These are phyloP conservation scores for Purshia tridentata DNA, from an alignment of 306 rosid genomes.

Conservation along the genomic window DNA sequence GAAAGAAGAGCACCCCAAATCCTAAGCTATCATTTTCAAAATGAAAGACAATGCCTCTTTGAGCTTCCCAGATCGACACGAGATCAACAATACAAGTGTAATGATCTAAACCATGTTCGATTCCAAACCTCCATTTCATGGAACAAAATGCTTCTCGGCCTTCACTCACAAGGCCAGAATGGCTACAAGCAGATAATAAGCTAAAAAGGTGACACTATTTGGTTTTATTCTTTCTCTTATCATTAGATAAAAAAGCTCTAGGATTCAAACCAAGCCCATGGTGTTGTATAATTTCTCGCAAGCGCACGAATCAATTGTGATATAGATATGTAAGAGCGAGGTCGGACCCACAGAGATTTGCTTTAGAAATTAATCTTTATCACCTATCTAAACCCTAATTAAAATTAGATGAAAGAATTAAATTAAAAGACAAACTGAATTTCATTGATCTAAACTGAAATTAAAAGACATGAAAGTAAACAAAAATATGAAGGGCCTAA, in stretches of 20 bases:
- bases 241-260: constrained; percentile 39
- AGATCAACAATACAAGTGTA: constrained; percentile 13
- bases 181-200: constrained; percentile 60
- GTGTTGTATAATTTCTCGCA: too few species aligned
- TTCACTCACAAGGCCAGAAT: constrained; percentile 54
- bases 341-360: too few species aligned
- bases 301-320: too few species aligned
- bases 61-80: too few species aligned
- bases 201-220: constrained; percentile 54
- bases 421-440: too few species aligned
- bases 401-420: too few species aligned
- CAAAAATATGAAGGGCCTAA: too few species aligned
- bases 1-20: constrained; percentile 66
- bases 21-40: constrained; percentile 40
- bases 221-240: constrained; percentile 38
- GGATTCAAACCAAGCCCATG: constrained; percentile 48
- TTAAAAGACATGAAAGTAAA: too few species aligned
- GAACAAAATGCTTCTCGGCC: constrained; percentile 43
- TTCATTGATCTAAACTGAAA: too few species aligned
- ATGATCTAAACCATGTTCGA: constrained; percentile 54
- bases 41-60: neutral
- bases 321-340: too few species aligned
- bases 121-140: constrained; percentile 52
- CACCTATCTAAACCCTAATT: too few species aligned
- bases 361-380: too few species aligned